Conservation (phyloP, 805 yeast genomes). For the Starmerella powellii region DNA sequence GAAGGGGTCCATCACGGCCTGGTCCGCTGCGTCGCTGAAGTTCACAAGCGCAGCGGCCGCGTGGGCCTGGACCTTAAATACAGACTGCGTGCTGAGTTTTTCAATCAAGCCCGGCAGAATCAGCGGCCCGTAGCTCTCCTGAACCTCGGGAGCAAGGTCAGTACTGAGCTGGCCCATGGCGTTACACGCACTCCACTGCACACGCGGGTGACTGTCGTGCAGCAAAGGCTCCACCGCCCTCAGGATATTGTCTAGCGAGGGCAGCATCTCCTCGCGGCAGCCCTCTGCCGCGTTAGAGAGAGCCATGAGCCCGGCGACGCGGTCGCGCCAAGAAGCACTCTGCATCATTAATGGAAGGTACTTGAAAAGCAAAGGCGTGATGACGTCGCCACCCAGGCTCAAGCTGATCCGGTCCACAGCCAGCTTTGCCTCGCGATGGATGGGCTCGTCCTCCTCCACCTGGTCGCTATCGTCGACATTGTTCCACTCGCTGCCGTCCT, state of each 20-base stretch:
- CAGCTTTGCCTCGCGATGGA: slow-evolving; percentile 85
- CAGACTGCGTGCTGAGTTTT: slow-evolving; percentile 53
- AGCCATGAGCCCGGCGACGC: slow-evolving; percentile 96
- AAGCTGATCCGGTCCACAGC: slow-evolving; percentile 85
- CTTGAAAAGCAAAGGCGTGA: slow-evolving; percentile 79
- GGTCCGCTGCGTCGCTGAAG: slow-evolving; percentile 82
- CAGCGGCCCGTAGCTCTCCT: slow-evolving; percentile 63
- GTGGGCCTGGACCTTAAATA: slow-evolving; percentile 86
- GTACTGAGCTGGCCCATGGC: slow-evolving; percentile 95
- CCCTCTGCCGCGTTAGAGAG: slow-evolving; percentile 96
- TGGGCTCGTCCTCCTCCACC: slow-evolving; percentile 70
- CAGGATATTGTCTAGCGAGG: slow-evolving; percentile 67
- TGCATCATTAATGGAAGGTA: slow-evolving; percentile 72
- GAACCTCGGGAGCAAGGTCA: slow-evolving; percentile 84
- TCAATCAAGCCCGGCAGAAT: slow-evolving; percentile 82
- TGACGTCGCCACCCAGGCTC: slow-evolving; percentile 65
- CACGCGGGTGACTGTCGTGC: slow-evolving; percentile 80
- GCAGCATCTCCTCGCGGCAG: slow-evolving; percentile 74
- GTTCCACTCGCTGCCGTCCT: slow-evolving; percentile 80
- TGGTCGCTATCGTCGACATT: slow-evolving; percentile 65
- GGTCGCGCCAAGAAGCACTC: slow-evolving; percentile 77
- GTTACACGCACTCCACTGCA: slow-evolving; percentile 93
- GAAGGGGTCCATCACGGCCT: slow-evolving; percentile 83
- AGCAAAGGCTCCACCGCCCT: slow-evolving; percentile 79
- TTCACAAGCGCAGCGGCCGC: slow-evolving; percentile 98